phyloP scores from a whole-genome alignment of 225 moss, liverwort and hornwort genomes.

The Bryum argenteum region DNA sequence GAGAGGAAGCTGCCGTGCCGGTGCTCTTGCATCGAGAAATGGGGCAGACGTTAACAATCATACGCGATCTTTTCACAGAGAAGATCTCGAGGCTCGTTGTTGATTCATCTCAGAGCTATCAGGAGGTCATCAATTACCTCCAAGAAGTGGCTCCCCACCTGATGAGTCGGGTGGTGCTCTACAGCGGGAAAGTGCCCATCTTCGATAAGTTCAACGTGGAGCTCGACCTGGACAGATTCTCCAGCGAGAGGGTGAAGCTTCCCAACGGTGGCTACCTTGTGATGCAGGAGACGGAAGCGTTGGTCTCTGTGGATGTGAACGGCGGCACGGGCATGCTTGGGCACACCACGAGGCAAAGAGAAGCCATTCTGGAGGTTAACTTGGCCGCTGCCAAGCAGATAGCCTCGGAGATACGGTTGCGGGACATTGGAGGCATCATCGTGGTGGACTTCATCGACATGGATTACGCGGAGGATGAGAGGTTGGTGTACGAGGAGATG shows the following conservation, averaged over 20 bases:
- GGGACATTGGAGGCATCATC: slow-evolving; percentile 95
- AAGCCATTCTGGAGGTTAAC: slow-evolving; percentile 86
- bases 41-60: slow-evolving; percentile 90
- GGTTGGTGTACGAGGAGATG: slow-evolving; percentile 92
- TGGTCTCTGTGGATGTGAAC: slow-evolving; percentile 97
- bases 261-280: slow-evolving; percentile 89
- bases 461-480: slow-evolving; percentile 72
- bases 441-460: slow-evolving; percentile 99
- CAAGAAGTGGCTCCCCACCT: slow-evolving; percentile 95
- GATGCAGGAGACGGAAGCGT: slow-evolving; percentile 93
- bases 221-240: slow-evolving; percentile 81
- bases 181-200: slow-evolving; percentile 76
- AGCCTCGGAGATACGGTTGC: slow-evolving; percentile 79
- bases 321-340: slow-evolving; percentile 89
- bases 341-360: slow-evolving; percentile 67
- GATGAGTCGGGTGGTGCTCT: slow-evolving; percentile 82
- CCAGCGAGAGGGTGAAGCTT: slow-evolving; percentile 80
- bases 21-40: slow-evolving; percentile 93
- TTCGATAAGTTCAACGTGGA: slow-evolving; percentile 89
- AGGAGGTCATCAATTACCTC: slow-evolving; percentile 87
- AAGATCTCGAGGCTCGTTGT: slow-evolving; percentile 90
- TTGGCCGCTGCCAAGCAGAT: slow-evolving; percentile 91
- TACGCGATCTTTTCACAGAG: slow-evolving; percentile 90
- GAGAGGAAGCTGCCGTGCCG: slow-evolving; percentile 81
- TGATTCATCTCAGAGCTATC: slow-evolving; percentile 90